A percentile compares a stretch with the other conserved stretches of the same genome.
Conservation (phyloP, 768 basidiomycete species). For the Austroboletus eburneus region DNA sequence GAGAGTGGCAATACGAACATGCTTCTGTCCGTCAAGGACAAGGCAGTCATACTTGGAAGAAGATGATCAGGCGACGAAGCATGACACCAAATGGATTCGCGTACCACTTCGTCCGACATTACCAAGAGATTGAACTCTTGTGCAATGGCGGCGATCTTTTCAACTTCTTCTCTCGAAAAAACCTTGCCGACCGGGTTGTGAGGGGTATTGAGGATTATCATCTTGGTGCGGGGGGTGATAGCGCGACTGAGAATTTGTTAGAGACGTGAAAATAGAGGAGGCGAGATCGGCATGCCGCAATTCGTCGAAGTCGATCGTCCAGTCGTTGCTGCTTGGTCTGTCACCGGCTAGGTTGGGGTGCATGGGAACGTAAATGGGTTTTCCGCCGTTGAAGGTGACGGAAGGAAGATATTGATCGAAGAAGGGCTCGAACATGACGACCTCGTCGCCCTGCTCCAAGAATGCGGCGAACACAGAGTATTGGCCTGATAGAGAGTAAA, state of each 20-base stretch:
- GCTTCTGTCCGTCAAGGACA: slow-evolving; percentile 82
- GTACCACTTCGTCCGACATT: slow-evolving; percentile 94
- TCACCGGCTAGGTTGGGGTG: slow-evolving; percentile 67
- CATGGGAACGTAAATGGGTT: slow-evolving; percentile 90
- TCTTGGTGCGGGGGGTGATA: slow-evolving; percentile 86
- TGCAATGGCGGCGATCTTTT: slow-evolving; percentile 80
- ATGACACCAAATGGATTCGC: slow-evolving; percentile 19
- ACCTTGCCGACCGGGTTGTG: slow-evolving; percentile 99
- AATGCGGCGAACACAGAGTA: slow-evolving; percentile 93
- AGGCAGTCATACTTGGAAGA: slow-evolving; percentile 82
- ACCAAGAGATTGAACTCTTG: slow-evolving; percentile 91
- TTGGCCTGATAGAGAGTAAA: slow-evolving; percentile 49
- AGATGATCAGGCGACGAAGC: background rate
- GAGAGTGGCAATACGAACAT: slow-evolving; percentile 88
- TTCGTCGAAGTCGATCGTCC: slow-evolving; percentile 89
- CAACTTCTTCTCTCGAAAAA: slow-evolving; percentile 79
- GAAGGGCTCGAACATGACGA: slow-evolving; percentile 98
- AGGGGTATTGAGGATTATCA: slow-evolving; percentile 93
- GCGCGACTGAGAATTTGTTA: slow-evolving; percentile 50
- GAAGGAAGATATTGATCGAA: slow-evolving; percentile 95
- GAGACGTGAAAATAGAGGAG: background rate
- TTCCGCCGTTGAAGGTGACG: slow-evolving; percentile 90
- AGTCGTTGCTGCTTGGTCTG: slow-evolving; percentile 64
- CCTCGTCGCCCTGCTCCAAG: slow-evolving; percentile 89
- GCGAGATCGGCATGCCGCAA: slow-evolving; percentile 49